Conservation (phyloP, 805 yeast species). For the Diddensiella transvaalensis region DNA sequence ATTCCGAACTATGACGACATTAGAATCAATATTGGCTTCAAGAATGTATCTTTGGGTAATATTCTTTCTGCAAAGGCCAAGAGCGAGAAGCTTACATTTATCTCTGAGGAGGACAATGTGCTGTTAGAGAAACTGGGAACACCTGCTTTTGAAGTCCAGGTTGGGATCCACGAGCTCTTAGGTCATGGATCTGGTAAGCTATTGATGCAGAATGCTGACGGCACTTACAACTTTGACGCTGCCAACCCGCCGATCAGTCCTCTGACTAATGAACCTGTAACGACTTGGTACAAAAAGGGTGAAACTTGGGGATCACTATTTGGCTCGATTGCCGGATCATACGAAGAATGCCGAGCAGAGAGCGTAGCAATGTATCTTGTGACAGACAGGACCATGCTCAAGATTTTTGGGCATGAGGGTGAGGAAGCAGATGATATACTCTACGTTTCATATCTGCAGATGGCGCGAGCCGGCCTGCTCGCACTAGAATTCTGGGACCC, state of each 20-base stretch:
- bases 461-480: conserved; percentile 84
- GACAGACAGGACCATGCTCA: conserved; percentile 62
- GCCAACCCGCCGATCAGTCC: conserved; percentile 57
- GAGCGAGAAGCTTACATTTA: conserved; percentile 65
- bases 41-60: conserved; percentile 85
- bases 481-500: conserved; percentile 91
- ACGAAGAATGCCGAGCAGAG: conserved; percentile 93
- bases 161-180: conserved; percentile 84
- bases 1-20: conserved; percentile 92
- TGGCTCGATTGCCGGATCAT: conserved; percentile 79
- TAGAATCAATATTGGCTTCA: conserved; percentile 77
- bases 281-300: conserved; percentile 69
- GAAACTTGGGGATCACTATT: conserved; percentile 90
- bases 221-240: conserved; percentile 68
- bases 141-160: conserved; percentile 88
- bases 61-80: conserved; percentile 72
- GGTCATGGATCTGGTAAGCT: conserved; percentile 93
- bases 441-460: conserved; percentile 65
- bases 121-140: conserved; percentile 67
- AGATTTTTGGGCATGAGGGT: conserved; percentile 65
- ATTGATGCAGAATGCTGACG: conserved; percentile 55
- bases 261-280: conserved; percentile 56
- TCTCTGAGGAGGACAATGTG: conserved; percentile 49
- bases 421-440: conserved; percentile 59
- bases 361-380: conserved; percentile 79